Percentiles rank a stretch among this genome's conserved stretches.
Evolutionary conservation across 2,329 filamentous ascomycete species (phyloP).

Genomic region (Blastomyces percursus): DNA sequence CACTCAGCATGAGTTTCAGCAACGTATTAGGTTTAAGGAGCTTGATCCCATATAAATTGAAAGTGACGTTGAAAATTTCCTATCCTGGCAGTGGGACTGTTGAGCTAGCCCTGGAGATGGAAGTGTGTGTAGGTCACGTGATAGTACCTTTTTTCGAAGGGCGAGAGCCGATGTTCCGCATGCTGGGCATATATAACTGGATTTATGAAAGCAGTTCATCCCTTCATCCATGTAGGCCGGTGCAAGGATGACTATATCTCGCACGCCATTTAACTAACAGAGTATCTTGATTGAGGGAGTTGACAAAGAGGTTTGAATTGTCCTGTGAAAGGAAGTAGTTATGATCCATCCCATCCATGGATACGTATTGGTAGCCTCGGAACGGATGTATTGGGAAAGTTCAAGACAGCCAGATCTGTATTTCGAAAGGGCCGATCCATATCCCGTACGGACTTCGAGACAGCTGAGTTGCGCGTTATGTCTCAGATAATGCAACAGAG

Average conservation of each 20-base stretch:
- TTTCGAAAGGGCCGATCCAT: neutral
- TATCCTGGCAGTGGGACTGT: neutral
- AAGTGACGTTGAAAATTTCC: neutral
- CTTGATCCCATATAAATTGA: neutral
- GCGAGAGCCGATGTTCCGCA: too few relatives aligned
- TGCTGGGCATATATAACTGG: too few relatives aligned
- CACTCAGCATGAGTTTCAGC: neutral
- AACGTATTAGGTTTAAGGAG: neutral
- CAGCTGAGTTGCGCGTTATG: neutral
- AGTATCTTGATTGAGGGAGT: too few relatives aligned
- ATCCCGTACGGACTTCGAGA: neutral
- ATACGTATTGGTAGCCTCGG: neutral
- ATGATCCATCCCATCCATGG: too few relatives aligned
- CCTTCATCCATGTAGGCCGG: too few relatives aligned
- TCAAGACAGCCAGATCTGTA: neutral
- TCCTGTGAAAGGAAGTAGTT: neutral
- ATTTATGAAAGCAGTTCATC: too few relatives aligned
- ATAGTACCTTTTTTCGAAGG: neutral
- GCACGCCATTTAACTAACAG: too few relatives aligned
- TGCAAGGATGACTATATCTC: too few relatives aligned
- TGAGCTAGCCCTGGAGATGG: neutral
- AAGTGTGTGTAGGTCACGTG: neutral
- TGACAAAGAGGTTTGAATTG: neutral
- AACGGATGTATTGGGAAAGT: neutral
- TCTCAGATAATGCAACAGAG: neutral